These are phyloP conservation scores for Pythium guiyangense DNA, from an alignment of 352 stramenopile genomes.

Conservation along the genomic window DNA sequence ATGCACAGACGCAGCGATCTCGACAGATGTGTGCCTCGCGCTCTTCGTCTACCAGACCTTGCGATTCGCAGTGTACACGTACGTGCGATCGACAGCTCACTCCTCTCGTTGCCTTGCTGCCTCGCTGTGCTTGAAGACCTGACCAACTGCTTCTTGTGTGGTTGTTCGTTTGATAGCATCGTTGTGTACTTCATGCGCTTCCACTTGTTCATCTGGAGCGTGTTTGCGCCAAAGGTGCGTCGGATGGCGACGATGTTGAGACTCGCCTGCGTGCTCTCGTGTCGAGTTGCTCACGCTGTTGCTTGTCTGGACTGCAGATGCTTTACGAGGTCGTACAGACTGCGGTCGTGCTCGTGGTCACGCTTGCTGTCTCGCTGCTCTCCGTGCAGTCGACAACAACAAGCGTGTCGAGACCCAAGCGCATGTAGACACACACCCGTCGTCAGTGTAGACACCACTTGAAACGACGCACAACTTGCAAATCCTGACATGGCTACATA, in stretches of 20 bases:
- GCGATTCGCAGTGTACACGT: slow-evolving; percentile 68
- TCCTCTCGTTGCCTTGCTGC: slow-evolving; percentile 1
- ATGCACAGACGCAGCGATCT: not conserved
- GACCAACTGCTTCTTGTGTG: not conserved
- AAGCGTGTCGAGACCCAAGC: not conserved
- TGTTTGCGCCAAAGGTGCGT: slow-evolving; percentile 85
- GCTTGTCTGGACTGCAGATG: slow-evolving; percentile 35
- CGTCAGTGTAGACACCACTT: too few relatives aligned
- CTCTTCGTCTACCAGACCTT: slow-evolving; percentile 56
- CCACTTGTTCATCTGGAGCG: slow-evolving; percentile 90
- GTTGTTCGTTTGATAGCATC: slow-evolving; percentile 27
- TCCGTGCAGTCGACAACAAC: not conserved
- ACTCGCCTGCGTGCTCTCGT: not conserved
- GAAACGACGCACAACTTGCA: too few relatives aligned
- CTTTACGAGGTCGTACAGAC: slow-evolving; percentile 70
- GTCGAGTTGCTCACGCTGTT: not conserved
- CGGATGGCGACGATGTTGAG: not conserved
- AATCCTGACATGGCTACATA: too few relatives aligned
- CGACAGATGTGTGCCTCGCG: slow-evolving; percentile 15
- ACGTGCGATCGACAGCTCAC: slow-evolving; percentile 12
- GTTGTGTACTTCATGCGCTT: slow-evolving; percentile 88
- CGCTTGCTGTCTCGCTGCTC: slow-evolving; percentile 10
- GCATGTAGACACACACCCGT: too few relatives aligned
- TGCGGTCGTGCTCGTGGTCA: slow-evolving; percentile 25
- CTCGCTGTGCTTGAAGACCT: not conserved